phyloP scores from a whole-genome alignment of 805 yeast species.

The Zygoascus ofunaensis region DNA sequence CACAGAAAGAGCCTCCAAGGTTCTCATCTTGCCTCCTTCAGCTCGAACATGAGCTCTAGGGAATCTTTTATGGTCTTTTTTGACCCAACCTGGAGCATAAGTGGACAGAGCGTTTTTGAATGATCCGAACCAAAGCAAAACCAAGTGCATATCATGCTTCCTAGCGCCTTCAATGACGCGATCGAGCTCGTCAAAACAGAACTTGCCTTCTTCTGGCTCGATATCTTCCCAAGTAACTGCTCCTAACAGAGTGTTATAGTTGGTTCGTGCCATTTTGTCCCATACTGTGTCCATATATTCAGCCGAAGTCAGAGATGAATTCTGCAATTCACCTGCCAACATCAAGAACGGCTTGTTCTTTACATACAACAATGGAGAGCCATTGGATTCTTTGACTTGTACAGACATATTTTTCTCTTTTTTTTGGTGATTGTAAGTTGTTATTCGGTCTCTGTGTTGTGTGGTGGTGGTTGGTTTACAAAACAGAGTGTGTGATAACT shows the following conservation, averaged over 20 bases:
- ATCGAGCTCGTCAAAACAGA: conserved; percentile 13
- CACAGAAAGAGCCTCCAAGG: conserved; percentile 10
- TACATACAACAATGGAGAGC: no score
- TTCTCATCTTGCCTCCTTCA: background rate
- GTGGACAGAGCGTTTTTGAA: conserved; percentile 14
- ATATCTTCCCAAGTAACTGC: conserved; percentile 16
- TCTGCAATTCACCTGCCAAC: conserved; percentile 14
- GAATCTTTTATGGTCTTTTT: conserved; percentile 9
- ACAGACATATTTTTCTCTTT: no score
- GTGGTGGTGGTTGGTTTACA: no score
- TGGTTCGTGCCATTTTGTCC: conserved; percentile 6
- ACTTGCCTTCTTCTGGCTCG: conserved; percentile 15
- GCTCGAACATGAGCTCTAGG: conserved; percentile 9
- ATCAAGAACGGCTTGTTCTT: conserved; percentile 10
- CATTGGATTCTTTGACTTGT: no score
- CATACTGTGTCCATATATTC: conserved; percentile 12
- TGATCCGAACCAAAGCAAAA: conserved; percentile 16
- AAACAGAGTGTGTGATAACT: no score
- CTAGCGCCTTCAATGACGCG: conserved; percentile 11
- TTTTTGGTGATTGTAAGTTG: no score
- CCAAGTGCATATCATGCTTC: conserved; percentile 8
- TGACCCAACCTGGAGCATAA: conserved; percentile 14
- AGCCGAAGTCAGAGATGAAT: conserved; percentile 15
- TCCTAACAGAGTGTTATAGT: conserved; percentile 15
- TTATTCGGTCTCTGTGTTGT: no score